Percentiles rank a stretch among this genome's conserved stretches.
Evolutionary conservation across 163 green algal species (phyloP).

Genomic region (Chlamydomonas reinhardtii): DNA sequence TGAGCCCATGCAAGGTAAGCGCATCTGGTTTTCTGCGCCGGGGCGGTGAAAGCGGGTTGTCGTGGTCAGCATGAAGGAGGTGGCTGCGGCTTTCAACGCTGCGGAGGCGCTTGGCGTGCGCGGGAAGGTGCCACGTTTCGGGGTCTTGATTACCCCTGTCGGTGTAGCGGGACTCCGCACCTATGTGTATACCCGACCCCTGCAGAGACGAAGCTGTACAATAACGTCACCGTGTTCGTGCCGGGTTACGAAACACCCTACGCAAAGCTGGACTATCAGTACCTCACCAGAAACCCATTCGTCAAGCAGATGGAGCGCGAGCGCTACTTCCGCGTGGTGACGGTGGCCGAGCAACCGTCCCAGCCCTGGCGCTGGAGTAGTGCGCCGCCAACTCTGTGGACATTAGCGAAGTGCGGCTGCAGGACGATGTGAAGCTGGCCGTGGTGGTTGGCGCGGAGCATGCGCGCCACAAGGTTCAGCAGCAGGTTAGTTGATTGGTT

Average conservation of each 20-base stretch:
- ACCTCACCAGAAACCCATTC: not conserved
- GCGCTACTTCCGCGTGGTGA: not conserved
- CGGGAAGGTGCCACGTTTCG: no score
- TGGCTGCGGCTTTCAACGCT: no score
- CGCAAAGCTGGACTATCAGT: not conserved
- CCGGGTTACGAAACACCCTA: not conserved
- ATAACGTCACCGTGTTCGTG: slow-evolving; percentile 19
- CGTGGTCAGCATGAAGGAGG: no score
- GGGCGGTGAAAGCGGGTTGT: no score
- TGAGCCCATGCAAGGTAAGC: no score
- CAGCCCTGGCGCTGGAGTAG: not conserved
- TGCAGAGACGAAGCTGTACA: not conserved
- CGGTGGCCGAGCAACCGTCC: not conserved
- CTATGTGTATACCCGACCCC: no score
- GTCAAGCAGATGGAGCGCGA: not conserved
- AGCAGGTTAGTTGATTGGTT: not conserved
- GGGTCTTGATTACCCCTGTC: no score
- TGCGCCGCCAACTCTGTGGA: slow-evolving; percentile 1
- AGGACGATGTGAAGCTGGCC: slow-evolving; percentile 31
- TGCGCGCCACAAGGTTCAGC: not conserved
- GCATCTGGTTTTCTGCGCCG: no score
- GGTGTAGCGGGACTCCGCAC: no score
- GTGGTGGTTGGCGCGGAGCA: slow-evolving; percentile 22
- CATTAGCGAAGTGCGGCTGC: slow-evolving; percentile 21
- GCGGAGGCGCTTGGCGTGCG: no score